Conservation (phyloP, 2,329 filamentous ascomycete species). For the Incumbomyces delicatus region DNA sequence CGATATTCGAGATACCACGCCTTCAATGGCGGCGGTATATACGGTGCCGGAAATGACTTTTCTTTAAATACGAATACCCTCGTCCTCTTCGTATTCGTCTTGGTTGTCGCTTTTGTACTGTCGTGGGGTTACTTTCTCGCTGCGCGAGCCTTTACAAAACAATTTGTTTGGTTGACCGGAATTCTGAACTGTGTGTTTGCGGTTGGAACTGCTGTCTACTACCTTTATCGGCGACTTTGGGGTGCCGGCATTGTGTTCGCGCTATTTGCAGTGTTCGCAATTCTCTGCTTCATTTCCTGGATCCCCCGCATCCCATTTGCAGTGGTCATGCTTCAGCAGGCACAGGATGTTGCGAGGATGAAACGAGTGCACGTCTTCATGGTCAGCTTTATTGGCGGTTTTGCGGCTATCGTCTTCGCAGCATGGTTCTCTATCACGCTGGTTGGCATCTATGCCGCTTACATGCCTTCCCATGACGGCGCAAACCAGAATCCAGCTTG, state of each 20-base stretch:
- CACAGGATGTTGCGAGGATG: slow-evolving; percentile 69
- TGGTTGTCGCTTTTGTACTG: slow-evolving; percentile 63
- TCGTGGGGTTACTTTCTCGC: slow-evolving; percentile 68
- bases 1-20: slow-evolving; percentile 59
- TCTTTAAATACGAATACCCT: slow-evolving; percentile 74
- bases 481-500: slow-evolving; percentile 44
- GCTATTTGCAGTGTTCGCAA: slow-evolving; percentile 67
- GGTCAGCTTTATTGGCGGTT: slow-evolving; percentile 72
- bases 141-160: slow-evolving; percentile 70
- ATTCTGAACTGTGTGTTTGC: slow-evolving; percentile 79
- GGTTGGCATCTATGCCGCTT: slow-evolving; percentile 77
- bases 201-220: slow-evolving; percentile 78
- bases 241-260: slow-evolving; percentile 81
- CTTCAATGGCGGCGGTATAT: slow-evolving; percentile 63
- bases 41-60: slow-evolving; percentile 56
- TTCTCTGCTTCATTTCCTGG: slow-evolving; percentile 81
- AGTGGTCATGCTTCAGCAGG: slow-evolving; percentile 76
- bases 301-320: slow-evolving; percentile 84
- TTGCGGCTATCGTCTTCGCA: slow-evolving; percentile 64
- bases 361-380: slow-evolving; percentile 76
- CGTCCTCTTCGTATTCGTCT: slow-evolving; percentile 68
- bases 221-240: slow-evolving; percentile 66
- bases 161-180: slow-evolving; percentile 86
- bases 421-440: slow-evolving; percentile 83
- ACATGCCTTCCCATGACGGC: slow-evolving; percentile 50